A percentile compares a stretch with the other conserved stretches of the same genome.
Evolutionary conservation across 78 protist genomes (phyloP).

Genomic region (Dictyostelium intermedium): DNA sequence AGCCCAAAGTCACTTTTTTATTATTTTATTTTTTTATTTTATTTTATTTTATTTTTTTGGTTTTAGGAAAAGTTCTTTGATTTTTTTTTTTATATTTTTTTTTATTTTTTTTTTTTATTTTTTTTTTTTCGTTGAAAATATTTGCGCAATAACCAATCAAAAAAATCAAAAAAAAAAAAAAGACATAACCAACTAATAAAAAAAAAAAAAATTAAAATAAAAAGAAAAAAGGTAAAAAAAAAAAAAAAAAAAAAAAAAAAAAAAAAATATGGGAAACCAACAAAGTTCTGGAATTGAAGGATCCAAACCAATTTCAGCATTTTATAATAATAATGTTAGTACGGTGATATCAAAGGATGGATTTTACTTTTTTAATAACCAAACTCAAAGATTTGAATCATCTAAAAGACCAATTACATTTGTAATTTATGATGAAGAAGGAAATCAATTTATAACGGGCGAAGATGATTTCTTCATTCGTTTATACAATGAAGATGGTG

Average conservation of each 20-base stretch:
- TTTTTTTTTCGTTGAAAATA: neutral
- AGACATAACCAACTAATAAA: too few relatives aligned
- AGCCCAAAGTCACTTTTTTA: too few relatives aligned
- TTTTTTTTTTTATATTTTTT: neutral
- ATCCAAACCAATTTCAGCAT: conserved; percentile 57
- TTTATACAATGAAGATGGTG: conserved; percentile 10
- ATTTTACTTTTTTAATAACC: conserved; percentile 10
- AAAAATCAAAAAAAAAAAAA: too few relatives aligned
- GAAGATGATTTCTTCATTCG: conserved; percentile 68
- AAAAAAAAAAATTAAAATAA: too few relatives aligned
- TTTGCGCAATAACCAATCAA: too few relatives aligned
- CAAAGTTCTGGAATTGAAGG: conserved; percentile 5
- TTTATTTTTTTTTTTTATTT: neutral
- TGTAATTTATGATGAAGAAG: conserved; percentile 6
- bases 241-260: neutral
- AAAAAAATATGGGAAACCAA: neutral
- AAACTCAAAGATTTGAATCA: neutral
- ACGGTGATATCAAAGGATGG: conserved; percentile 11
- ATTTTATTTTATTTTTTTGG: neutral
- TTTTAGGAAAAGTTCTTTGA: neutral
- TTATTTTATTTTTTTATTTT: neutral
- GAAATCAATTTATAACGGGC: conserved; percentile 27
- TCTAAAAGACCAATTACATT: neutral
- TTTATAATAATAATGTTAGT: conserved; percentile 9
- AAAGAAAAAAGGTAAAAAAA: too few relatives aligned